Conservation (phyloP, 495 filamentous ascomycete genomes). For the Hypoxylon lienhwacheense region DNA sequence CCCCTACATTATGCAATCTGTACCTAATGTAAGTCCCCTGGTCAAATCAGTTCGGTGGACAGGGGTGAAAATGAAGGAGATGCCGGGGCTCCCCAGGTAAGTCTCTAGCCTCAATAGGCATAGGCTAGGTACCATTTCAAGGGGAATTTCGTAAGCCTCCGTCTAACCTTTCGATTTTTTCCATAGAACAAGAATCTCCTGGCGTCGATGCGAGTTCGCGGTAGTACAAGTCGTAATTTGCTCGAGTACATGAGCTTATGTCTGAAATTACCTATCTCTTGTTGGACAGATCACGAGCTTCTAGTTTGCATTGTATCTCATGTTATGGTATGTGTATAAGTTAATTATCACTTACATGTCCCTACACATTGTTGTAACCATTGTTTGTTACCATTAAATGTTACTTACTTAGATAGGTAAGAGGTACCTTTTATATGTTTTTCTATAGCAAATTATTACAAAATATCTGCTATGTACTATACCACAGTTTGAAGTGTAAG, state of each 20-base stretch:
- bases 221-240: conserved; percentile 12
- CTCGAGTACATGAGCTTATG: conserved; percentile 16
- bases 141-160: conserved; percentile 16
- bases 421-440: too few relatives aligned
- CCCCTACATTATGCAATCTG: conserved; percentile 2
- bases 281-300: neutral
- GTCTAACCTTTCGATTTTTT: conserved; percentile 2
- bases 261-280: neutral
- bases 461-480: too few relatives aligned
- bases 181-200: neutral
- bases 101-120: conserved; percentile 22
- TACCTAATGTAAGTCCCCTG: conserved; percentile 22
- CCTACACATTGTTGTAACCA: too few relatives aligned
- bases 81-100: conserved; percentile 1
- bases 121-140: conserved; percentile 21
- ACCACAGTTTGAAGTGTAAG: neutral
- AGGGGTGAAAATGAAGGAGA: conserved; percentile 22
- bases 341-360: too few relatives aligned
- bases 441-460: too few relatives aligned
- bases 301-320: neutral
- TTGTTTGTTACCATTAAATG: too few relatives aligned
- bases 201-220: conserved; percentile 20
- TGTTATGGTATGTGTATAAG: too few relatives aligned
- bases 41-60: conserved; percentile 21
- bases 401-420: too few relatives aligned